A percentile compares a stretch with the other conserved stretches of the same genome.
phyloP scores from a whole-genome alignment of 2,329 filamentous ascomycete genomes.

The Pestalotiopsis sp. region DNA sequence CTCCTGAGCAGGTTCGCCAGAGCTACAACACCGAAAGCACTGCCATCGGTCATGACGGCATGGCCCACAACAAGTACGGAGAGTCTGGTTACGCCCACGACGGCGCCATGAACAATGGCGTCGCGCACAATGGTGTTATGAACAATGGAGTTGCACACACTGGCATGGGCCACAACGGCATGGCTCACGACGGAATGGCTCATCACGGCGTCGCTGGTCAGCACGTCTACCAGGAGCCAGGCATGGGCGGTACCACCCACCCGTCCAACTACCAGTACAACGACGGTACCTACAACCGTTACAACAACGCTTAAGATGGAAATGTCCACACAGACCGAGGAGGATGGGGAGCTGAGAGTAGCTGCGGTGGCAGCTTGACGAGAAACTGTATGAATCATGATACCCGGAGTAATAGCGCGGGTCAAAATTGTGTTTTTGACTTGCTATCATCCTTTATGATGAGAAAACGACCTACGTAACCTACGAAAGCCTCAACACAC shows the following conservation, averaged over 20 bases:
- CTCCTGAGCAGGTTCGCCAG: conserved; percentile 34
- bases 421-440: neutral
- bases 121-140: conserved; percentile 20
- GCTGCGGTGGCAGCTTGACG: neutral
- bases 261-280: conserved; percentile 27
- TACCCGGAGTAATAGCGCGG: neutral
- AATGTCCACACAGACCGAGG: neutral
- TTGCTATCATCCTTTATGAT: neutral
- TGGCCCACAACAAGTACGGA: conserved; percentile 31
- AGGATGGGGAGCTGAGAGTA: neutral
- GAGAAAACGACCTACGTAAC: neutral
- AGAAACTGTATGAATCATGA: neutral
- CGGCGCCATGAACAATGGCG: conserved; percentile 19
- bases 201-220: conserved; percentile 18
- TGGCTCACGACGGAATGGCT: neutral
- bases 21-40: conserved; percentile 40
- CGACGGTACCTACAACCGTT: conserved; percentile 10
- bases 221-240: conserved; percentile 31
- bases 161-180: neutral
- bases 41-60: conserved; percentile 27
- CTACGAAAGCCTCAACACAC: no score
- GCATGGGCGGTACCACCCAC: conserved; percentile 8
- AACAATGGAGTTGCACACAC: neutral
- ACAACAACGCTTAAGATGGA: neutral
- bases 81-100: conserved; percentile 29